These are phyloP conservation scores for Metarhizium brunneum DNA, from an alignment of 2,329 filamentous ascomycete species.

Conservation along the genomic window DNA sequence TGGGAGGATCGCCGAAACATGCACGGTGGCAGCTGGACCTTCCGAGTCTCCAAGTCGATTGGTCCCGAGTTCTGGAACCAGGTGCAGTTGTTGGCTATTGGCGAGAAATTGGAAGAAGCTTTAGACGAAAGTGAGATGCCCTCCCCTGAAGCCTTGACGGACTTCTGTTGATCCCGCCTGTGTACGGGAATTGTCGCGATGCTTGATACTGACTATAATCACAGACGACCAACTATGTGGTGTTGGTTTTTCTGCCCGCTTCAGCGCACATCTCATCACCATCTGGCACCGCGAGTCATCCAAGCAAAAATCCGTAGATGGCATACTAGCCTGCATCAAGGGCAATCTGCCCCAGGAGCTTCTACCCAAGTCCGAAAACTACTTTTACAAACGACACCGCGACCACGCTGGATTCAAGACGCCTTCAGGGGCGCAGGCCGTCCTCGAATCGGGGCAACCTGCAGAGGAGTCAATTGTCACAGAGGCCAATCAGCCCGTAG, in stretches of 20 bases:
- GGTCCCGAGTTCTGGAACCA: constrained; percentile 72
- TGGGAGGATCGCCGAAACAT: constrained; percentile 85
- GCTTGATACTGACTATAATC: not conserved
- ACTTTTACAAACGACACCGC: constrained; percentile 82
- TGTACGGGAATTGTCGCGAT: not conserved
- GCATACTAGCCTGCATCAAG: constrained; percentile 63
- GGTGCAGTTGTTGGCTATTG: constrained; percentile 73
- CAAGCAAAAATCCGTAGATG: constrained; percentile 70
- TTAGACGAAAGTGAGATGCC: constrained; percentile 54
- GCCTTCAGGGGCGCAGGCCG: constrained; percentile 47
- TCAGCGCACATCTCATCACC: constrained; percentile 80
- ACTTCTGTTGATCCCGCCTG: not conserved
- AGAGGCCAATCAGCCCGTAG: constrained; percentile 14
- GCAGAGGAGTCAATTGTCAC: constrained; percentile 23
- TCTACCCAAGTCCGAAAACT: constrained; percentile 59
- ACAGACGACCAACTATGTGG: constrained; percentile 81
- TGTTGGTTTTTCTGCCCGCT: constrained; percentile 76
- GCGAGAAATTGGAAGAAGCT: constrained; percentile 67
- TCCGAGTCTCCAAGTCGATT: constrained; percentile 71
- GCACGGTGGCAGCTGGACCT: constrained; percentile 83
- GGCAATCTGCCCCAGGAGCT: constrained; percentile 65
- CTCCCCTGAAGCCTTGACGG: not conserved
- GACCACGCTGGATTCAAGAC: constrained; percentile 77
- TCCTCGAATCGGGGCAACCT: constrained; percentile 46
- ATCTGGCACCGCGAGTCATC: constrained; percentile 88